A percentile compares a stretch with the other conserved stretches of the same genome.
Evolutionary conservation across 768 basidiomycete genomes (phyloP).

Genomic region (Russula sp.): DNA sequence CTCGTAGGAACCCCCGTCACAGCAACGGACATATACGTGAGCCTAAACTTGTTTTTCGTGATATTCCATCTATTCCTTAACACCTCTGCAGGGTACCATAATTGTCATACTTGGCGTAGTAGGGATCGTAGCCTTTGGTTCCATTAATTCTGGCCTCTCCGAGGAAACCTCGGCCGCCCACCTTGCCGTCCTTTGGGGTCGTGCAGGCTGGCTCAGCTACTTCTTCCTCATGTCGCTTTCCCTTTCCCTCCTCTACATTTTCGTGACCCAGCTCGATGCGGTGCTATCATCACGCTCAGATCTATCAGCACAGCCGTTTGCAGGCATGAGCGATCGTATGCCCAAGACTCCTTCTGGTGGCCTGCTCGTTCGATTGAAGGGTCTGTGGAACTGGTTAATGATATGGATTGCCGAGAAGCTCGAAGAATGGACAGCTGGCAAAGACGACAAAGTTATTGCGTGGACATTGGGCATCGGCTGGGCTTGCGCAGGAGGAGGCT

Average conservation of each 20-base stretch:
- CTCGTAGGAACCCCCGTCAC: conserved; percentile 84
- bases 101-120: conserved; percentile 80
- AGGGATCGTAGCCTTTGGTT: conserved; percentile 84
- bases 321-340: conserved; percentile 35
- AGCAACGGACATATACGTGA: conserved; percentile 72
- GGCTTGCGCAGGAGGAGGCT: conserved; percentile 87
- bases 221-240: conserved; percentile 75
- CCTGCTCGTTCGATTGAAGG: conserved; percentile 33
- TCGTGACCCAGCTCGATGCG: conserved; percentile 65
- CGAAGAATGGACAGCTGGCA: conserved; percentile 69
- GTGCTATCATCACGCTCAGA: conserved; percentile 68
- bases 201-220: conserved; percentile 85
- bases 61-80: not conserved
- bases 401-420: conserved; percentile 53
- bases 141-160: conserved; percentile 74
- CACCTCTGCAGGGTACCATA: conserved; percentile 58
- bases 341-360: conserved; percentile 18
- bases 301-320: conserved; percentile 52
- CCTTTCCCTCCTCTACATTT: conserved; percentile 59
- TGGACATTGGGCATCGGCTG: conserved; percentile 93
- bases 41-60: conserved; percentile 24
- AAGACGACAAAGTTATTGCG: conserved; percentile 78
- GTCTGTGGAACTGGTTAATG: conserved; percentile 44
- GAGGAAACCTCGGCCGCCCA: conserved; percentile 67
- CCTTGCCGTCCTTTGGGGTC: conserved; percentile 79